Evolutionary conservation across 2,329 filamentous ascomycete genomes (phyloP), one percentile per base, ranked within the genome.

Genomic region (Paraconiothyrium sp.): DNA sequence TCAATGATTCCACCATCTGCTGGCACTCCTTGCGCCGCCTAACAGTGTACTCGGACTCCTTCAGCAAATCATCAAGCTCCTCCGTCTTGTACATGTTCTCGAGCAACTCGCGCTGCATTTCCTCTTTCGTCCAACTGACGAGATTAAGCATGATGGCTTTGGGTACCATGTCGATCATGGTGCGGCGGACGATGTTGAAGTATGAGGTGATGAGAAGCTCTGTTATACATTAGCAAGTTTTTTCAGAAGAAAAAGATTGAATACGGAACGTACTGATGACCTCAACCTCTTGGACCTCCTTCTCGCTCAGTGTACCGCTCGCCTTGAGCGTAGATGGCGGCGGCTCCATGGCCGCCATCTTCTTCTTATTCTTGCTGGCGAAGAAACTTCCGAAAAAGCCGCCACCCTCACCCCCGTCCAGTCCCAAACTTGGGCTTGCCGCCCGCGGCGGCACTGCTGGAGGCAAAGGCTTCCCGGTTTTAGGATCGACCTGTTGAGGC

Each of bases 91-190:
- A 99, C 92, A 99, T 95, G 81, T 97, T 94, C 82, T 97, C 94
- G 49, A 99, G 87, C 27, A 99, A 88, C 82, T 99, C 95, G 72
- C 92, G 89, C 80, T 99, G 95, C 94, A 99, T 99, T 79, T 97
- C 93, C 71, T 98, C 94, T 82, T 97, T 98, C 71, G 94, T 97
- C 79, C 90, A 92, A 91, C 94, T 90, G 55, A 99, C 95, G 49
- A 99, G 90, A 72, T 88, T 97, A 69, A 98, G 87, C 95, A 99
- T 99, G 77, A 99, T 96, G 44, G 95, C 95, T 84, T 99, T 99
- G 70, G 95, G 95, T 6, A 99, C 95, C 95, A 99, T 99, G 76
- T 99, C 95, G 69, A 98, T 97, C 93, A 99, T 96, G 63, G 96
- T 99, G 70, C 95, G 88, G 84, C 93, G 93, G 68, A 97, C 94